Evolutionary conservation across 805 yeast genomes (phyloP), one percentile per base, ranked within the genome.

Genomic region (Priceomyces fermenticarens): DNA sequence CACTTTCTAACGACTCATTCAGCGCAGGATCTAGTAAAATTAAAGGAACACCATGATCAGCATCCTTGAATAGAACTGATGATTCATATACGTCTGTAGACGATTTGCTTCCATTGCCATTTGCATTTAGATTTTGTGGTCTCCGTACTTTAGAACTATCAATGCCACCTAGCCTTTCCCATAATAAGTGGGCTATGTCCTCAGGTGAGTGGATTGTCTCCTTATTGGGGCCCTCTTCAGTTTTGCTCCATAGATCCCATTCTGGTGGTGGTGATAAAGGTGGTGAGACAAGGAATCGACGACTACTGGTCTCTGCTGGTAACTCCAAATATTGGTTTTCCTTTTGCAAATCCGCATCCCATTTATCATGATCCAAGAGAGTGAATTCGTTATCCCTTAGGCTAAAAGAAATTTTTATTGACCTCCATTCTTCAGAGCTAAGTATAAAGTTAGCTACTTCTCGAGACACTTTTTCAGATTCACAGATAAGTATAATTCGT

Each of bases 181-280:
- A 70, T 14, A 70, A 55, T 25, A 70, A 49, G 42, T 69, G 71
- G 10, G 73, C 60, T n/a, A 70, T 49, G 29, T 70, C 73, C 28
- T 56, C 55, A 0, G 72, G 69, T 12, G 71, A 60, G 39, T 57
- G 58, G 4, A 70, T 54, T 0, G 72, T 41, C 36, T 60, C 55
- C 25, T 53, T 49, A 39, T 62, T 61, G 8, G 75, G 75, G 0
- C 71, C 70, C 10, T 69, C 74, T 44, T 70, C 75, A 0, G 53
- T 63, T 36, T 55, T 64, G 37, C 60, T 61, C 65, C 67, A 70
- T 39, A 67, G 65, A 43, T 67, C 61, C 75, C 75, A 70, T 34
- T 63, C 75, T 0, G 67, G 49, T 3, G 69, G 74, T 0, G 75
- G 75, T 8, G 73, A 67, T 7, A 64, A 47, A 6, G 75, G 75